A percentile compares a stretch with the other conserved stretches of the same genome.
phyloP scores from a whole-genome alignment of 306 rosid genomes.

The Quercus parvula region DNA sequence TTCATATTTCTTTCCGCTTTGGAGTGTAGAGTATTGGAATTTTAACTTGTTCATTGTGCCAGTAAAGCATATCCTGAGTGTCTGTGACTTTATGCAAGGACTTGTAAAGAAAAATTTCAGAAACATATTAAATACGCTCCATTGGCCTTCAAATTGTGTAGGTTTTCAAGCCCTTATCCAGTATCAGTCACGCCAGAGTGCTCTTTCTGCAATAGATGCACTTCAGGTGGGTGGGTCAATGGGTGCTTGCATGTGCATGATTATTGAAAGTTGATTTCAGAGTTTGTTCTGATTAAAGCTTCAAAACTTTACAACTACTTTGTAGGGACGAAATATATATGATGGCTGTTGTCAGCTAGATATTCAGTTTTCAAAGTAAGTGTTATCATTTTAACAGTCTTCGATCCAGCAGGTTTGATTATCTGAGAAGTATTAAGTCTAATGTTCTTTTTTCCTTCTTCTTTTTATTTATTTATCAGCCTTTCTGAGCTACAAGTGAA shows the following conservation, averaged over 20 bases:
- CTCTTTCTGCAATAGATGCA: slow-evolving; percentile 76
- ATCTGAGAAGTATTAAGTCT: background rate
- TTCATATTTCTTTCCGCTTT: background rate
- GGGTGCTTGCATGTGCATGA: background rate
- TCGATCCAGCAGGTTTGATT: background rate
- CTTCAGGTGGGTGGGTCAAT: slow-evolving; percentile 66
- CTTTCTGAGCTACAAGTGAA: slow-evolving; percentile 98
- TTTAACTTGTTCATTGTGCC: background rate
- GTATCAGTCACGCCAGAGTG: slow-evolving; percentile 80
- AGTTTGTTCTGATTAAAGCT: slow-evolving; percentile 15
- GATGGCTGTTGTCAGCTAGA: slow-evolving; percentile 98
- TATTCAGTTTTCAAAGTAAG: slow-evolving; percentile 97
- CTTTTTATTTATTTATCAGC: slow-evolving; percentile 45
- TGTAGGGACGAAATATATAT: slow-evolving; percentile 93
- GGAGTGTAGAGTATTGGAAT: background rate
- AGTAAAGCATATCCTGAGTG: slow-evolving; percentile 1
- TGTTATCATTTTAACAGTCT: slow-evolving; percentile 20
- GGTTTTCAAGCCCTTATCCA: slow-evolving; percentile 99
- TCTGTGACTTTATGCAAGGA: background rate
- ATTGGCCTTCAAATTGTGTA: slow-evolving; percentile 40
- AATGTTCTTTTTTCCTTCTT: slow-evolving; percentile 2
- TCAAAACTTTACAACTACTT: slow-evolving; percentile 14
- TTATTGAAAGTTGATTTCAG: slow-evolving; percentile 19
- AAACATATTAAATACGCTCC: slow-evolving; percentile 13
- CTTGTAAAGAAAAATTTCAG: slow-evolving; percentile 7